A percentile compares a stretch with the other conserved stretches of the same genome.
These are phyloP conservation scores for Lachnellula arida DNA, from an alignment of 2,329 filamentous ascomycete species.

Conservation along the genomic window DNA sequence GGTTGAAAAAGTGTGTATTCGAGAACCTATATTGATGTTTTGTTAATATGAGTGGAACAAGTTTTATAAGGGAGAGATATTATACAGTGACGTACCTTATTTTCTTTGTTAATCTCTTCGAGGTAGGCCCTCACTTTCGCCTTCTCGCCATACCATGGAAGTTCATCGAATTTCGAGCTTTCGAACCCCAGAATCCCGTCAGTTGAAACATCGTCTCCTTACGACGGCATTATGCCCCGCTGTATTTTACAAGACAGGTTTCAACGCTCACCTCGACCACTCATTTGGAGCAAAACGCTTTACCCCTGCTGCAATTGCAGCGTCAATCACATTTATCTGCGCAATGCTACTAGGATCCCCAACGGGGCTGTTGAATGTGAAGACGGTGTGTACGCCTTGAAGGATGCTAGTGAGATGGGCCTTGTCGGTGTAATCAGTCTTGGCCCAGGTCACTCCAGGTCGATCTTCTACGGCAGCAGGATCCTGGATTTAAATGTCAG, in stretches of 20 bases:
- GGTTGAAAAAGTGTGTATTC: conserved; percentile 47
- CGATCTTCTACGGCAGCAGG: conserved; percentile 8
- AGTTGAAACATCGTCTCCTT: background rate
- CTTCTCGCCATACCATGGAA: conserved; percentile 44
- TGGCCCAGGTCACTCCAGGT: conserved; percentile 36
- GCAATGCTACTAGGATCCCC: conserved; percentile 15
- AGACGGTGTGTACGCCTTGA: conserved; percentile 44
- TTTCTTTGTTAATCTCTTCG: conserved; percentile 37
- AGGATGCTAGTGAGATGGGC: conserved; percentile 35
- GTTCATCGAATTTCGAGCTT: conserved; percentile 32
- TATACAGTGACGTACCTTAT: conserved; percentile 38
- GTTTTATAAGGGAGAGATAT: background rate
- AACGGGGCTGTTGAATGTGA: conserved; percentile 42
- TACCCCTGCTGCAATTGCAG: conserved; percentile 33
- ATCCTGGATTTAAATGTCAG: conserved; percentile 20
- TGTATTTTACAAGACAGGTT: background rate
- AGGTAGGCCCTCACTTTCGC: conserved; percentile 38
- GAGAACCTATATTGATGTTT: conserved; percentile 1
- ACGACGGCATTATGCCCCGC: background rate
- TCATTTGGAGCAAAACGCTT: conserved; percentile 36
- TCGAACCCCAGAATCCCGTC: conserved; percentile 1
- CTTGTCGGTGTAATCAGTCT: conserved; percentile 39
- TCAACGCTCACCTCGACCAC: conserved; percentile 32
- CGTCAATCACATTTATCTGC: conserved; percentile 36
- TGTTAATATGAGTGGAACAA: conserved; percentile 17